Base-by-base conservation (phyloP, 139 green algal genomes). In the Deuterostichococcus epilithicus region DNA sequence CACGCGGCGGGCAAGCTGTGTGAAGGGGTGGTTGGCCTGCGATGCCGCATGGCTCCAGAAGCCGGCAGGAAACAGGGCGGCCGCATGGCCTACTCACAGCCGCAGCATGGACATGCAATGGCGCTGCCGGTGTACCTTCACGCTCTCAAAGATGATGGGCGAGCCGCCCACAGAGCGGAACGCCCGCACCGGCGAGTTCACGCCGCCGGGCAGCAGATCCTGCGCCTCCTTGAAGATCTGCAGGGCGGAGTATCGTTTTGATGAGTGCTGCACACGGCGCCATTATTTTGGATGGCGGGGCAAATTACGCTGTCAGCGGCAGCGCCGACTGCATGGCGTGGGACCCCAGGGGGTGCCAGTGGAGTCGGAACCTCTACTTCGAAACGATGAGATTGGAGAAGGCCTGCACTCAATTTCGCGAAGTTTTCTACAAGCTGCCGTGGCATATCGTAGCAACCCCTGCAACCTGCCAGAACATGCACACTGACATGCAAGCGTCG, bases 161-260 rank as follows among this genome's bases (percentile, higher is more conserved):
- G 92, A 80, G 68, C 96, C 96, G 70, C 96, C 96, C n/a, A 99
- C 96, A 52, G 90, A 97, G 76, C 94, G 94, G 92, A 99, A 99
- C 5, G 96, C 96, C 42, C 95, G 91, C 47, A 99, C 96, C 4
- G 96, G 96, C 30, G 92, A 98, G 90, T 98, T 99, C 8, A 99
- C 96, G 63, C 96, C 96, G 37, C 96, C 96, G 47, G 96, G 96
- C 60, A 99, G 81, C 73, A 99, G 87, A 20, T 93, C 86, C 87
- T 97, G 88, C 1, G 93, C 94, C 85, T 95, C 94, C 70, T 89
- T 88, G 78, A 98, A 96, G 73, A 98, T 95, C 91, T 97, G 83
- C 76, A 82, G 5, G 20, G 5, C 26, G 23, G 13, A 67, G 30
- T 30, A 38, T n/a, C n/a, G n/a, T n/a, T n/a, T n/a, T n/a, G n/a